These are phyloP conservation scores for Elaeagnus macrophylla DNA, from an alignment of 306 rosid genomes.

Conservation along the genomic window DNA sequence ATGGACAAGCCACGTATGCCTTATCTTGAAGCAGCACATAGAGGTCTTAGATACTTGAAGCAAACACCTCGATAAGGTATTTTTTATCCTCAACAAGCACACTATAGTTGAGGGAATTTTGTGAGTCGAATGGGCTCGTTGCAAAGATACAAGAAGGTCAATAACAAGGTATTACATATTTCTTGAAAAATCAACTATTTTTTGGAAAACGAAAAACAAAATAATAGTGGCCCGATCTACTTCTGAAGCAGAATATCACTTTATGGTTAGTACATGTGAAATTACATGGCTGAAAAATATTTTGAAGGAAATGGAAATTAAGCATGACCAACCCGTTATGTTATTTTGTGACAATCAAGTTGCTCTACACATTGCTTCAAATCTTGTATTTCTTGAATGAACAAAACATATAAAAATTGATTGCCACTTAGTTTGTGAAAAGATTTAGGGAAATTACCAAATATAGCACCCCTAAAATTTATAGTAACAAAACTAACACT, in stretches of 20 bases:
- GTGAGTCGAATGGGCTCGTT: conserved; percentile 11
- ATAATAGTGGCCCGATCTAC: not conserved
- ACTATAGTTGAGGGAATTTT: not conserved
- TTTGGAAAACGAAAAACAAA: conserved; percentile 4
- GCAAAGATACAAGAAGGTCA: conserved; percentile 5
- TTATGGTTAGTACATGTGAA: not conserved
- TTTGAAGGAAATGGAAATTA: not conserved
- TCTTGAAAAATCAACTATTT: not conserved
- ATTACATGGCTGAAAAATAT: conserved; percentile 2
- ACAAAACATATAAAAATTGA: not conserved
- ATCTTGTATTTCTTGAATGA: not conserved
- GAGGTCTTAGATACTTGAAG: not conserved
- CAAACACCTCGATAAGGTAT: not conserved
- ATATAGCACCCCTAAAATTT: too few species aligned
- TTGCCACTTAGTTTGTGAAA: not conserved
- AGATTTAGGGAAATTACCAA: too few species aligned
- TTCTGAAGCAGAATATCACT: conserved; percentile 4
- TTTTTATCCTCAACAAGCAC: not conserved
- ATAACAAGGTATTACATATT: not conserved
- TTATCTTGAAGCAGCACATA: not conserved
- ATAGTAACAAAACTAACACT: too few species aligned
- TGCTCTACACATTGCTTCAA: not conserved
- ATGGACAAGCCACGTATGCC: not conserved
- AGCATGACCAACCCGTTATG: not conserved
- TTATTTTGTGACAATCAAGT: not conserved